Evolutionary conservation across 1,284 basidiomycete species (phyloP).

Genomic region (Peniophora sp.): DNA sequence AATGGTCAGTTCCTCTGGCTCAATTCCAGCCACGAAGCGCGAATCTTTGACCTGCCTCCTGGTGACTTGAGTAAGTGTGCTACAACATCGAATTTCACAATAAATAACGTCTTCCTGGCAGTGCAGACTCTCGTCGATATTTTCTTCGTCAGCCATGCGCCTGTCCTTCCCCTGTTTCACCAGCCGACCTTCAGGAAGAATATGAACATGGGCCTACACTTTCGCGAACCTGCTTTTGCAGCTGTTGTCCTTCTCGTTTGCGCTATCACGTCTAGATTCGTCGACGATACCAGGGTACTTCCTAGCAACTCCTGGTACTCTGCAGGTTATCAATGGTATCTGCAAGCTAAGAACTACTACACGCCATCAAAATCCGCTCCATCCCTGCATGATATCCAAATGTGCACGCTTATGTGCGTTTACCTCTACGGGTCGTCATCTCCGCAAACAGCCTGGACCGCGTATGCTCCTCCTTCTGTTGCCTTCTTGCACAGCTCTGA

Average conservation of each 20-base stretch:
- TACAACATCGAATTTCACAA: too few relatives aligned
- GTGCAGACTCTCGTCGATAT: too few relatives aligned
- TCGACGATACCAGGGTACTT: constrained; percentile 51
- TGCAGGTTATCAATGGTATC: constrained; percentile 70
- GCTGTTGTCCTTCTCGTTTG: constrained; percentile 43
- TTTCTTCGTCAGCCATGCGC: too few relatives aligned
- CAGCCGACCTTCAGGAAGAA: constrained; percentile 35
- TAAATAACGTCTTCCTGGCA: too few relatives aligned
- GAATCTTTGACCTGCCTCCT: too few relatives aligned
- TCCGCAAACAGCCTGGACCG: constrained; percentile 1
- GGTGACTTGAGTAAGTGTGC: too few relatives aligned
- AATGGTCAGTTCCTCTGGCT: too few relatives aligned
- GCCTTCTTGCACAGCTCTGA: too few relatives aligned
- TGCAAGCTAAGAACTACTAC: constrained; percentile 42
- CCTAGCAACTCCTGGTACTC: constrained; percentile 41
- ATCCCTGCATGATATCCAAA: constrained; percentile 66
- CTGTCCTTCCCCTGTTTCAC: constrained; percentile 35
- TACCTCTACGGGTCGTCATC: constrained; percentile 21
- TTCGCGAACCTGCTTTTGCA: constrained; percentile 36
- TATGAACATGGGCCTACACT: constrained; percentile 30
- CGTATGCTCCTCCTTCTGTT: constrained; percentile 5
- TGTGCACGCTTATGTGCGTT: constrained; percentile 25
- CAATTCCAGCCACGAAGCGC: too few relatives aligned
- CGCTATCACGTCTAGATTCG: constrained; percentile 40
- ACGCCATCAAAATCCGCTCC: constrained; percentile 42